Base-by-base conservation (phyloP, 305 asterid genomes). In the Fraxinus greggii region DNA sequence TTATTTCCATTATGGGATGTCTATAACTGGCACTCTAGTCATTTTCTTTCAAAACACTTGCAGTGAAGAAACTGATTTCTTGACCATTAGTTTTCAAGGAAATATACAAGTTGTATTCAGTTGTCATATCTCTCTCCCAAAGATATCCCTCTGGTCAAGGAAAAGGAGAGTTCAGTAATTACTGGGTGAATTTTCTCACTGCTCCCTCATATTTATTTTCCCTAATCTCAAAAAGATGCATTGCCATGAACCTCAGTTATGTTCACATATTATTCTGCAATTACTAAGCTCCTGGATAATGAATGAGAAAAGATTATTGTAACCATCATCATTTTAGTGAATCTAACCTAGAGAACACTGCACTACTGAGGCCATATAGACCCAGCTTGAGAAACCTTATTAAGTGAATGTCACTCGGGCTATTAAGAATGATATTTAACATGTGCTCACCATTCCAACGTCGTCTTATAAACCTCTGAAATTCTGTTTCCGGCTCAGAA, bases 391-490 rank as follows among this genome's bases (percentile, higher is more conserved):
- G 72, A 63, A 63, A 24, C 33, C 33, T 6, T 1, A 0, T 9
- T 54, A n/a, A 59, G 2, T 59, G 28, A 59, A 59, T 59, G 69
- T 4, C 29, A 21, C 12, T 6, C 1, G 1, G 69, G 21, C 19
- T 61, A 61, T 23, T 61, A 59, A 59, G 29, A 59, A 23, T 0
- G 12, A 21, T 0, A 21, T 59, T 59, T 23, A 24, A 2, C 7
- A 59, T 9, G 32, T 32, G 54, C 97, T 85, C 83, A 93, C 99
- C 98, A 81, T 85, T 87, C 80, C 81, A 85, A 56, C 84, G 86
- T 26, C 81, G 84, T 79, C 98, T 89, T 15, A 93, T 94, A 56
- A 90, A 89, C 1, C 42, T 83, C 76, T 96, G 98, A 78, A 96
- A 96, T 1, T 88, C 91, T 0, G 97, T 83, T 45, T 79, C 56